Base-by-base conservation (phyloP, 306 rosid genomes). In the Castanea crenata region DNA sequence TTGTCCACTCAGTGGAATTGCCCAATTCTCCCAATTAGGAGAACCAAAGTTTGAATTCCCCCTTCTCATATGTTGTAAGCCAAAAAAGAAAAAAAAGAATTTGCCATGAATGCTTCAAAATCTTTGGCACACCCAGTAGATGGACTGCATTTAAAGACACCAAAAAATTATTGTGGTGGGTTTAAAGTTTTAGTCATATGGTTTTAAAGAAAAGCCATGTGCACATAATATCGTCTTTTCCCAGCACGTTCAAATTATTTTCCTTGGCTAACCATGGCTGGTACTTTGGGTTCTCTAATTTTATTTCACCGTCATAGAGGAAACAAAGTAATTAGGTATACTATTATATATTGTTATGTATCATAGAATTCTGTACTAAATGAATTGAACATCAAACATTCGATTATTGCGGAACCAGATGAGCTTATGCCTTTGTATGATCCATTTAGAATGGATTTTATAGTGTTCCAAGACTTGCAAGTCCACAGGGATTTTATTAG, bases 61-160 rank as follows among this genome's bases (percentile, higher is more conserved):
- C 34, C 34, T 32, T 32, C 34, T 32, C 34, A 32, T 32, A 32
- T 32, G 0, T 32, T 32, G 34, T 32, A 32, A 32, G 4, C 34
- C 34, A 32, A n/a, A 71, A 76, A 79, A 67, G 73, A 21, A 61
- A 61, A 71, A 18, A 61, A n/a, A 34, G 32, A 27, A 11, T 27
- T 61, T 1, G 19, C 13, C 68, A 61, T 11, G 68, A 32, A 32
- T 32, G 34, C 35, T 34, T 18, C 27, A 61, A 61, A 61, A 23
- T 61, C 68, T 10, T 61, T 61, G 67, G 34, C 6, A 31, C 34
- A 32, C 34, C 34, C 34, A 32, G 34, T 32, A 32, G 34, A 32
- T 32, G 34, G 34, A 32, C 4, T 32, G 34, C 34, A 32, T 32
- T 32, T 32, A 32, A 32, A 32, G 34, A 32, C 34, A 32, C 34